Evolutionary conservation across 2,329 filamentous ascomycete species (phyloP), one percentile per base, ranked within the genome.

Genomic region (Orbilia quercus): DNA sequence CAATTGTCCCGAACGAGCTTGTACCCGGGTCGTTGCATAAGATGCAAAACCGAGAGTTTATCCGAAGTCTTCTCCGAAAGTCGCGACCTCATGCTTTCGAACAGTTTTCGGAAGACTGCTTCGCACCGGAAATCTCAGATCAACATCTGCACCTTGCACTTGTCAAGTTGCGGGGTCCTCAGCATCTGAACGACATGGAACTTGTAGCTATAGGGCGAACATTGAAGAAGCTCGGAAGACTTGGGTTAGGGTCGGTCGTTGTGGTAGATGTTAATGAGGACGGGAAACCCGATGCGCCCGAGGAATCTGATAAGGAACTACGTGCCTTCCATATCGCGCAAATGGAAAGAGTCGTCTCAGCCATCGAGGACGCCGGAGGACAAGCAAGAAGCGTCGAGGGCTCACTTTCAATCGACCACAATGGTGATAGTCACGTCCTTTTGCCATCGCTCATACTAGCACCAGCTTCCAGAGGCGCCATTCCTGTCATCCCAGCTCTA

Each of bases 191-290:
- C 77, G 81, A 84, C 1, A 84, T 96, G 50, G 85, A 91, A 0
- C 79, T 98, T 9, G 81, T 85, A 48, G 93, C 92, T 0, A 87
- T 98, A 67, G 91, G 90, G 3, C 88, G 89, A 79, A 98, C 95
- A 0, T 82, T 99, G 42, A 89, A 89, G 28, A 94, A 96, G 80
- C 87, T 99, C 54, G 87, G 88, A 40, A 88, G 89, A 58, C 85
- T 99, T 12, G 94, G 95, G 1, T 85, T 99, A 76, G 84, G 88
- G 54, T 92, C 92, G 72, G 87, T 93, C 18, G 86, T 99, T 0
- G 90, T 98, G 0, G 83, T 97, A 7, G 94, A 97, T 77, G 76
- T 80, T 6, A 80, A 83, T 25, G 82, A 84, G 1, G 83, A 85
- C 34, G 62, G 70, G 25, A 74, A 60, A 36, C 62, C 62, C 12